A percentile compares a stretch with the other conserved stretches of the same genome.
These are phyloP conservation scores for Erucastrum elatum DNA, from an alignment of 345 rosid genomes.

Conservation along the genomic window DNA sequence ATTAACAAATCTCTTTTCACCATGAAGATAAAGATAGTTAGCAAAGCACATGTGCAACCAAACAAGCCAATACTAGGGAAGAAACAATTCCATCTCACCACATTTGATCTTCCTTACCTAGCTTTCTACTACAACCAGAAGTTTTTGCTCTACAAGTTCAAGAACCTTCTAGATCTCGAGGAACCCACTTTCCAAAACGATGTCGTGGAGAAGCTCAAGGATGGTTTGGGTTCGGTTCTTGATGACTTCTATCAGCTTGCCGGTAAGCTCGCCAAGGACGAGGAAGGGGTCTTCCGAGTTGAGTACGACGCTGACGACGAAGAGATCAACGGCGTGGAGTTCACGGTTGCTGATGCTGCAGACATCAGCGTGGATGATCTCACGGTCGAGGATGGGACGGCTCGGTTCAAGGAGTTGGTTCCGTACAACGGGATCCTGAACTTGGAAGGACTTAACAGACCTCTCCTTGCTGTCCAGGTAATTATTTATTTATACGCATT, in stretches of 20 bases:
- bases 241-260: conserved; percentile 85
- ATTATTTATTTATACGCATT: neutral
- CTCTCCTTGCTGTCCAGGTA: conserved; percentile 81
- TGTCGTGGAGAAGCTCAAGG: conserved; percentile 68
- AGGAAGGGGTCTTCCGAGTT: conserved; percentile 74
- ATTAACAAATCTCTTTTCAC: conserved; percentile 17
- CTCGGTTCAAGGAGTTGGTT: conserved; percentile 60
- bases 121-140: conserved; percentile 92
- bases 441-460: conserved; percentile 71
- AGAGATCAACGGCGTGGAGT: conserved; percentile 76
- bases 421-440: conserved; percentile 72
- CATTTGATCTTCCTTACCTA: conserved; percentile 90
- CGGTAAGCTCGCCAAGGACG: conserved; percentile 80
- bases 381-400: conserved; percentile 60
- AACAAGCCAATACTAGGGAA: conserved; percentile 51
- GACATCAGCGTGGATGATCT: conserved; percentile 65
- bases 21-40: conserved; percentile 46
- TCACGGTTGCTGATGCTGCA: conserved; percentile 57
- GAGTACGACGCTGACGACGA: conserved; percentile 61
- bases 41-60: conserved; percentile 68
- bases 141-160: conserved; percentile 63
- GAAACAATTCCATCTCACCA: conserved; percentile 65
- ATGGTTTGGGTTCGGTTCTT: conserved; percentile 60
- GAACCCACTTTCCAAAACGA: conserved; percentile 32
- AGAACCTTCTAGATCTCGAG: conserved; percentile 32